These are phyloP conservation scores for Pichia sp. DNA, from an alignment of 1,139 yeast genomes.

Conservation along the genomic window DNA sequence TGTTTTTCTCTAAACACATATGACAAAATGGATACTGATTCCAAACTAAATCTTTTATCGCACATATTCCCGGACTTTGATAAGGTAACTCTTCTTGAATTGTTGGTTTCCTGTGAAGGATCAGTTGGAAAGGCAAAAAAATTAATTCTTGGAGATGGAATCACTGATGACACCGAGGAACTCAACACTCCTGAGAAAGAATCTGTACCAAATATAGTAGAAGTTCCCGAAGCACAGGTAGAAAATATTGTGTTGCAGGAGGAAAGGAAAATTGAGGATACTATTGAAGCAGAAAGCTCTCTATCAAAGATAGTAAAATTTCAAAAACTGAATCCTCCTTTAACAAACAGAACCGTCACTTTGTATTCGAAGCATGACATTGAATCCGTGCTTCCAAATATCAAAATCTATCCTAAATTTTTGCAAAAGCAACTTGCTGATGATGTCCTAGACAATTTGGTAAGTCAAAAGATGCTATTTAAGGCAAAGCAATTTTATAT, in stretches of 20 bases:
- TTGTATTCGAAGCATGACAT: constrained; percentile 42
- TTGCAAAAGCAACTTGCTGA: constrained; percentile 49
- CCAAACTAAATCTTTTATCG: constrained; percentile 26
- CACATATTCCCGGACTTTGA: constrained; percentile 33
- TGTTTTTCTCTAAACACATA: neutral
- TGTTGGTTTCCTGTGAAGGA: constrained; percentile 40
- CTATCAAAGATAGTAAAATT: constrained; percentile 2
- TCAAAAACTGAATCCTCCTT: neutral
- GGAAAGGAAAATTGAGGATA: neutral
- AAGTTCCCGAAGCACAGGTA: neutral
- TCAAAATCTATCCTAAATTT: constrained; percentile 47
- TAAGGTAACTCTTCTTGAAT: constrained; percentile 34
- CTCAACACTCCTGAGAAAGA: neutral
- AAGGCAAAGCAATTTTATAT: constrained; percentile 45
- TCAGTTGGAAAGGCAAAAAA: constrained; percentile 34
- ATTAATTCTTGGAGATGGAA: neutral
- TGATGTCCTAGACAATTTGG: constrained; percentile 38
- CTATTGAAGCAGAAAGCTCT: neutral
- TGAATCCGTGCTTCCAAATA: constrained; percentile 39
- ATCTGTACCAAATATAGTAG: neutral
- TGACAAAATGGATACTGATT: constrained; percentile 29
- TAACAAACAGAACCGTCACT: constrained; percentile 21
- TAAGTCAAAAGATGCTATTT: constrained; percentile 40
- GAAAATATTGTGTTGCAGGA: neutral
- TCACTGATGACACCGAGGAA: neutral